Conservation (phyloP, 1,284 basidiomycete genomes). For the Ustilago cynodontis region DNA sequence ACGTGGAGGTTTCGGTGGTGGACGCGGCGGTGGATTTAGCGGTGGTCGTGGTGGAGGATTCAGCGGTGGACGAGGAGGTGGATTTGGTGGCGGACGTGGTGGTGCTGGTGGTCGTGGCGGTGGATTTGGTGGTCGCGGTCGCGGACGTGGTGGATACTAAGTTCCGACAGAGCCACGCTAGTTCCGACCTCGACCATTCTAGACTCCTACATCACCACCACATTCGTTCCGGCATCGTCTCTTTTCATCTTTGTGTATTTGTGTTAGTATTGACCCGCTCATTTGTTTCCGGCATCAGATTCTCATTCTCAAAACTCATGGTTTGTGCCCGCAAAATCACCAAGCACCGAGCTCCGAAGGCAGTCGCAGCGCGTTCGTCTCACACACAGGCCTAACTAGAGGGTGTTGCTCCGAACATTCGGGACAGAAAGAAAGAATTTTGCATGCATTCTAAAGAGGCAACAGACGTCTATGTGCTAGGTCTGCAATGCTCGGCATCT, state of each 20-base stretch:
- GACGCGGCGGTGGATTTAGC: constrained; percentile 63
- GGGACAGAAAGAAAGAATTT: neutral
- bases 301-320: neutral
- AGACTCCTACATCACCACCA: neutral
- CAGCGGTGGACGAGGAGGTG: constrained; percentile 45
- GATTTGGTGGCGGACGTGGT: constrained; percentile 66
- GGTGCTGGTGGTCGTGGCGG: constrained; percentile 54
- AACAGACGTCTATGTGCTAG: constrained; percentile 14
- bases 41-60: constrained; percentile 49
- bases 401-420: too few species aligned
- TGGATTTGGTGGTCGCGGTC: constrained; percentile 40
- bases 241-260: constrained; percentile 29
- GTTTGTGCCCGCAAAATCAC: neutral
- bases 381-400: too few species aligned
- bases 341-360: neutral
- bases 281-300: constrained; percentile 13
- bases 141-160: constrained; percentile 56
- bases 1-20: constrained; percentile 62
- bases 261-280: constrained; percentile 29
- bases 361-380: neutral
- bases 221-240: constrained; percentile 20
- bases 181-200: neutral
- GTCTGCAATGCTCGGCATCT: constrained; percentile 51
- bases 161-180: neutral
- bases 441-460: neutral